Conservation (phyloP, 108 stramenopile species). For the Skeletonema costatum region DNA sequence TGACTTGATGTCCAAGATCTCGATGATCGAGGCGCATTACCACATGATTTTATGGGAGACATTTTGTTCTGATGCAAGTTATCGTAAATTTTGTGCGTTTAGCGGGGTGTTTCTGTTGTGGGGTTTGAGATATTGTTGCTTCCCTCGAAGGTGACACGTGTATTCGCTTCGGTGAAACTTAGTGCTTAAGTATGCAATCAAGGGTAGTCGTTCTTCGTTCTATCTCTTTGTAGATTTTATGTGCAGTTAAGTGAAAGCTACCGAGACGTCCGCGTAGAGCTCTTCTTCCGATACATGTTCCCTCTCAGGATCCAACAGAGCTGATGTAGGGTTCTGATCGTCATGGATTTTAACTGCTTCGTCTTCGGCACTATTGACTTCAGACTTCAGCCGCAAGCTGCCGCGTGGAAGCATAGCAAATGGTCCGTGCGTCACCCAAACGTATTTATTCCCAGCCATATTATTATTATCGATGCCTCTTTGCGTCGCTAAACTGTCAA, state of each 20-base stretch:
- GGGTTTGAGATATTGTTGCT: too few relatives aligned
- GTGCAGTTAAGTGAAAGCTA: neutral
- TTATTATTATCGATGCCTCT: too few relatives aligned
- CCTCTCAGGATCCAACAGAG: too few relatives aligned
- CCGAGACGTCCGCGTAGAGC: neutral
- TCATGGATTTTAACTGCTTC: neutral
- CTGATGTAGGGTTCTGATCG: neutral
- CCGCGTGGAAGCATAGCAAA: too few relatives aligned
- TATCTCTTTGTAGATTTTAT: neutral
- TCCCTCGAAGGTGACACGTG: constrained; percentile 6
- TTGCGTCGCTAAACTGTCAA: too few relatives aligned
- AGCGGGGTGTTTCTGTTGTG: neutral
- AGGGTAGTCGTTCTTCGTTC: neutral
- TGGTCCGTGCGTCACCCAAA: too few relatives aligned
- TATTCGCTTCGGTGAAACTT: neutral
- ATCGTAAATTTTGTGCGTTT: neutral
- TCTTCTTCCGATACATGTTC: neutral
- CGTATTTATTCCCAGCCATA: too few relatives aligned
- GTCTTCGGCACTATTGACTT: too few relatives aligned
- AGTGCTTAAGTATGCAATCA: neutral
- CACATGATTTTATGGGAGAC: neutral
- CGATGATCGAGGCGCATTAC: neutral
- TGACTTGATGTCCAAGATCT: neutral
- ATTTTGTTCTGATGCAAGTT: neutral
- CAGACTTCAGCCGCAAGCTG: too few relatives aligned